Evolutionary conservation across 495 filamentous ascomycete genomes (phyloP), one percentile per base, ranked within the genome.

Genomic region (Glonium stellatum): DNA sequence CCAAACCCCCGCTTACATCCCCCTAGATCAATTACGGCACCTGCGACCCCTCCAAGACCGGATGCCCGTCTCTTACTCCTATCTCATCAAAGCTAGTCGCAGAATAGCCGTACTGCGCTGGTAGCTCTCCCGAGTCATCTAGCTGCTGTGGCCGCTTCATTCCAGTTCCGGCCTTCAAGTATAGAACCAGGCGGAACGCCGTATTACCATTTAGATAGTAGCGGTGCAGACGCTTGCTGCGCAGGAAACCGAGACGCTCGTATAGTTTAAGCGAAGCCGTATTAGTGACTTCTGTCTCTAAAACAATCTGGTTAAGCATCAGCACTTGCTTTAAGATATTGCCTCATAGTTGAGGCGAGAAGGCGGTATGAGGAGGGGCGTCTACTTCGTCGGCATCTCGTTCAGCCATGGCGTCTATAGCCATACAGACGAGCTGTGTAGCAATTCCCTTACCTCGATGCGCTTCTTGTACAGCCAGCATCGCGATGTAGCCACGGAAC

Each of bases 171-270:
- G 82, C 80, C 72, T 87, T 95, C 54, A 98, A 75, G 57, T 91
- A 87, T 47, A 99, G 73, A 21, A 97, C 81, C 12, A 99, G 75
- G 39, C 95, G 78, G 72, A 91, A 97, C 1, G 95, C 95, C 46
- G 90, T 93, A 71, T 91, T 97, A 10, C 95, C 95, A 68, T 97
- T 97, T 48, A 99, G 73, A 67, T 99, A 99, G 69, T 99, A 99
- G 47, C 95, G 82, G 70, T 97, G 92, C 42, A 99, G 77, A 49
- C 88, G 86, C 75, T 99, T 99, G 60, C 89, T 95, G 56, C 91
- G 78, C 25, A 99, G 71, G 68, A 99, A 99, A 0, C 95, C 95
- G 5, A 99, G 77, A 0, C 91, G 78, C 69, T 97, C 95, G 74
- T 99, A 99, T 1, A 99, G 77, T 57, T 89, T 87, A 77, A 97